Evolutionary conservation across 78 protist species (phyloP).

Genomic region (Dictyostelium firmibasis): DNA sequence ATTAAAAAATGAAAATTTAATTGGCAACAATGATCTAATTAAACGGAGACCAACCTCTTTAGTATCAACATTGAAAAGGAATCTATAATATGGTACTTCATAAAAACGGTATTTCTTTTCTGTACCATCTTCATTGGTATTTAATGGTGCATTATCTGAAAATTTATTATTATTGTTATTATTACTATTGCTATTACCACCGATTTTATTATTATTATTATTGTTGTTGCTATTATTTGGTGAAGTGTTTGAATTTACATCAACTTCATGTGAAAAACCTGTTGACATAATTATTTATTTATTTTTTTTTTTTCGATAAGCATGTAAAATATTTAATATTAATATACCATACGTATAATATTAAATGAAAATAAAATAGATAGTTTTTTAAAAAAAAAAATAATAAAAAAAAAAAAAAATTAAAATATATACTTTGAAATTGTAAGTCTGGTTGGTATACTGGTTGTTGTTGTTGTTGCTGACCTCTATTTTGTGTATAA

Average conservation of each 20-base stretch:
- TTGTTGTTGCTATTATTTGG: background rate
- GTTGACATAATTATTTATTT: background rate
- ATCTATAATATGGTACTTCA: constrained; percentile 55
- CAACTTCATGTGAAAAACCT: constrained; percentile 25
- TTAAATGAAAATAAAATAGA: background rate
- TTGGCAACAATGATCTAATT: constrained; percentile 56
- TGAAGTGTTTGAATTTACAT: constrained; percentile 27
- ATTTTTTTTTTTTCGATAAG: background rate
- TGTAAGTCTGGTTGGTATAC: constrained; percentile 67
- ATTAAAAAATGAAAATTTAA: constrained; percentile 70
- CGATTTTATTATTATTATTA: constrained; percentile 25
- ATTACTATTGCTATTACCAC: constrained; percentile 15
- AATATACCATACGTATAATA: background rate
- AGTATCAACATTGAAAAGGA: constrained; percentile 63
- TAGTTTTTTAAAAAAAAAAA: too few relatives aligned
- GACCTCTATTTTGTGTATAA: background rate
- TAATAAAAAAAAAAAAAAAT: background rate
- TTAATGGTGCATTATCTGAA: background rate
- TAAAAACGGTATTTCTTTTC: constrained; percentile 69
- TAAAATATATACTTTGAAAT: constrained; percentile 25
- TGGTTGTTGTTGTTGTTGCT: constrained; percentile 11
- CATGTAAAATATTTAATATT: too few relatives aligned
- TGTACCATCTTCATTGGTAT: background rate
- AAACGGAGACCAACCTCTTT: constrained; percentile 55
- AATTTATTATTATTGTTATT: background rate